Percentiles rank a stretch among this genome's conserved stretches.
phyloP scores from a whole-genome alignment of 2,329 filamentous ascomycete genomes.

The Arachnopeziza araneosa region DNA sequence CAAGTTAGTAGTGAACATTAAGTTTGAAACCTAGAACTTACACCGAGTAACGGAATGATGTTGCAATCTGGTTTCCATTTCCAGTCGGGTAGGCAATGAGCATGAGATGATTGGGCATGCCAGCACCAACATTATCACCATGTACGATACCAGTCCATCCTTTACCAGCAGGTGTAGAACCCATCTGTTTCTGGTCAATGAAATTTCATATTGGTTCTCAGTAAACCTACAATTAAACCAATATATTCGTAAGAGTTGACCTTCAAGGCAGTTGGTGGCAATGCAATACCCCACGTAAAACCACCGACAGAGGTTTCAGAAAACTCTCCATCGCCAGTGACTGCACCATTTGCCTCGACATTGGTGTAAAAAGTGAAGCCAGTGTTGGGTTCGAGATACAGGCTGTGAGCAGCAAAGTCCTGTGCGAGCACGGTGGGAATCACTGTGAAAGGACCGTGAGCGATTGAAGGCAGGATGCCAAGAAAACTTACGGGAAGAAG shows the following conservation, averaged over 20 bases:
- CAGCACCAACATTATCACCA: conserved; percentile 35
- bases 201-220: not conserved
- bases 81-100: conserved; percentile 51
- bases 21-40: conserved; percentile 10
- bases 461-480: not conserved
- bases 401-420: conserved; percentile 27
- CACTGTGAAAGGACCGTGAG: conserved; percentile 18
- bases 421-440: conserved; percentile 20
- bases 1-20: not conserved
- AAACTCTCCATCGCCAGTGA: conserved; percentile 29
- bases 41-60: conserved; percentile 51
- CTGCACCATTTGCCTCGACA: conserved; percentile 35
- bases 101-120: conserved; percentile 53
- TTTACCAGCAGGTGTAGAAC: conserved; percentile 40
- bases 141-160: conserved; percentile 52
- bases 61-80: conserved; percentile 44
- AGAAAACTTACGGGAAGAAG: conserved; percentile 20
- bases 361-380: conserved; percentile 50
- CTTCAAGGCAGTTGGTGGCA: conserved; percentile 44
- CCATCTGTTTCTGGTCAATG: conserved; percentile 23
- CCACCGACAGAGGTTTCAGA: conserved; percentile 32
- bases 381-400: conserved; percentile 41
- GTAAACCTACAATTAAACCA: conserved; percentile 45
- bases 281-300: conserved; percentile 48
- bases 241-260: conserved; percentile 51